Base-by-base conservation (phyloP, 164 flowering plant species). In the Magnolia sinica region DNA sequence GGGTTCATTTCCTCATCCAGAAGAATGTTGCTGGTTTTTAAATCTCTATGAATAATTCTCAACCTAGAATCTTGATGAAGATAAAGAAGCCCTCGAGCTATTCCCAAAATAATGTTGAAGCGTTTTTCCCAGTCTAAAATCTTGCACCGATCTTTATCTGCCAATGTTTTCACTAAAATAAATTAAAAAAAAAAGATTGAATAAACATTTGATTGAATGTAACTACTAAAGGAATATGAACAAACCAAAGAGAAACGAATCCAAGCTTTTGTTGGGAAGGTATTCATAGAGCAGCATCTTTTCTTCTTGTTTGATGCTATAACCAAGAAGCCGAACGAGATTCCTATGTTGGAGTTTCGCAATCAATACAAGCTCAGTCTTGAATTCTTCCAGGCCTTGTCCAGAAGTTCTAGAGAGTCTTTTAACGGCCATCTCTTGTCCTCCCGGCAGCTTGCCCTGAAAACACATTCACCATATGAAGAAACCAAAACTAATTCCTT, bases 1-100 rank as follows among this genome's bases (percentile, higher is more conserved):
- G 92, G 80, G 45, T 75, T 83, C 87, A 88, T 79, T 5, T 86
- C 86, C 0, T 31, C 69, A 76, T 91, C 92, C 18, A 91, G 24
- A 45, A 89, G 72, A 8, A 88, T 64, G 58, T 91, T 91, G 83
- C 88, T 83, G 14, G 88, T 76, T 76, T 89, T 90, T 3, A 90
- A 86, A 83, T 90, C 90, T 9, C 91, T 79, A 45, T 89, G 94
- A 11, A 90, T 87, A 18, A 90, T 86, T 64, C 74, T 76, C 16
- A 87, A 74, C 19, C 85, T 75, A 14, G 91, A 91, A 55, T 89
- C 94, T 31, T 85, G 86, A 61, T 91, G 94, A 55, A 91, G 87
- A 73, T 91, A 91, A 14, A 88, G 82, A 68, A 91, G 61, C 8
- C 92, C 91, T 45, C 86, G 81, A 19, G 90, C 86, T 23, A 89